Evolutionary conservation across 2,329 filamentous ascomycete species (phyloP).

Genomic region (Dendrostoma leiphaemia): DNA sequence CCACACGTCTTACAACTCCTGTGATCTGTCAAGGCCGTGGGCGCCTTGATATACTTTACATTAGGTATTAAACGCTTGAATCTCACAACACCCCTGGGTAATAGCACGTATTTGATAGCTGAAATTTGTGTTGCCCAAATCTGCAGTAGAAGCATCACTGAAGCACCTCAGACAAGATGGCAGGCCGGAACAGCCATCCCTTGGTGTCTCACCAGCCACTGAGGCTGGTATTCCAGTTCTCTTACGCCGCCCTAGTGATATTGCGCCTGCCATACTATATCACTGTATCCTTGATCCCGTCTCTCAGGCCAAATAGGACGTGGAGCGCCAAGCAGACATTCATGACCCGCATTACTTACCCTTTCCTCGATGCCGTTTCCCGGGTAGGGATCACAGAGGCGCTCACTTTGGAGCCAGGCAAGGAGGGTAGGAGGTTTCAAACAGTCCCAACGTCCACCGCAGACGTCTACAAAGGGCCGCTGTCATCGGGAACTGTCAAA

Average conservation of each 20-base stretch:
- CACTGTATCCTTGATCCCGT: conserved; percentile 1
- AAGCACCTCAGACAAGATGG: not conserved
- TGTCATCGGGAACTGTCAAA: conserved; percentile 6
- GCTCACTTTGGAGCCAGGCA: conserved; percentile 9
- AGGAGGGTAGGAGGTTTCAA: conserved; percentile 9
- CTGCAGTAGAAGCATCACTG: no score
- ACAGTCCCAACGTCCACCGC: not conserved
- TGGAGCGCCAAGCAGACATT: conserved; percentile 18
- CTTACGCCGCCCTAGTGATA: not conserved
- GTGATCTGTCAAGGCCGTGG: no score
- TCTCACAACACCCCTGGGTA: no score
- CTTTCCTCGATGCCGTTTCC: conserved; percentile 9
- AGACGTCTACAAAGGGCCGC: conserved; percentile 12
- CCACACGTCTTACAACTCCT: no score
- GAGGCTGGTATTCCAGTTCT: conserved; percentile 11
- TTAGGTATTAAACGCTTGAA: no score
- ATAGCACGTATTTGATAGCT: no score
- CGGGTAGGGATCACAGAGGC: conserved; percentile 17
- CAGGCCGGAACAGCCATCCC: not conserved
- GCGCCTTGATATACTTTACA: no score
- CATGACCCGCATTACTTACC: conserved; percentile 15
- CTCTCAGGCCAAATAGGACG: conserved; percentile 8
- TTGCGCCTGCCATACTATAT: conserved; percentile 11
- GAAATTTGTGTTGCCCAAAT: no score
- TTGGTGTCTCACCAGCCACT: conserved; percentile 15